Evolutionary conservation across 192 early-diverging fungal genomes (phyloP).

Genomic region (Coemansia sp.): DNA sequence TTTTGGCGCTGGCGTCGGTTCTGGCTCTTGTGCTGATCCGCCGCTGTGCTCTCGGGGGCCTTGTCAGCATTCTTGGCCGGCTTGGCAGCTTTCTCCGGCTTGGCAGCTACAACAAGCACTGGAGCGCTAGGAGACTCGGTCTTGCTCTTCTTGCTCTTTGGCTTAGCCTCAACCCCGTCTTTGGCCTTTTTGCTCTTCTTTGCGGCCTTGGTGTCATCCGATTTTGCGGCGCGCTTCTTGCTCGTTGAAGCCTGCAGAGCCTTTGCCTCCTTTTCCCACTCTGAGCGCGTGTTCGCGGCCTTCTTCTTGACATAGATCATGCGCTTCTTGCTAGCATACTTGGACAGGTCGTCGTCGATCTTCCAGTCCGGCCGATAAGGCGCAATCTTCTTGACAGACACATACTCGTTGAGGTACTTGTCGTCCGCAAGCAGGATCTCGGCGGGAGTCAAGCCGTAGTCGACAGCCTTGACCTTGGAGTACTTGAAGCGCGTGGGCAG

Average conservation of each 20-base stretch:
- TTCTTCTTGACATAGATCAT: conserved; percentile 52
- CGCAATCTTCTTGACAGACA: conserved; percentile 84
- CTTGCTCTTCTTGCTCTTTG: conserved; percentile 29
- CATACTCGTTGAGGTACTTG: conserved; percentile 77
- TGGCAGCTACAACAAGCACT: neutral
- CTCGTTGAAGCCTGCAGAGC: conserved; percentile 20
- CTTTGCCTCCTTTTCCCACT: conserved; percentile 31
- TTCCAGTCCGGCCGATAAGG: conserved; percentile 68
- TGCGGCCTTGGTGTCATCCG: conserved; percentile 7
- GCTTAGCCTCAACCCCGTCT: conserved; percentile 6
- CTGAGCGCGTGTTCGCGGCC: conserved; percentile 15
- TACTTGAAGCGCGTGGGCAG: conserved; percentile 91
- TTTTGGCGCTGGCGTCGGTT: conserved; percentile 49
- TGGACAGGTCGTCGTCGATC: conserved; percentile 49
- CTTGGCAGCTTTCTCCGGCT: neutral
- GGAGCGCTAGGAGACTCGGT: neutral
- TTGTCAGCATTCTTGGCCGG: conserved; percentile 2
- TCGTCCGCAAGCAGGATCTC: conserved; percentile 93
- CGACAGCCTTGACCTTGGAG: conserved; percentile 71
- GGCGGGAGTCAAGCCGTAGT: conserved; percentile 74
- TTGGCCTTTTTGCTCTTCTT: conserved; percentile 41
- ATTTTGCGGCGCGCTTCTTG: conserved; percentile 35
- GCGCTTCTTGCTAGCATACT: conserved; percentile 61
- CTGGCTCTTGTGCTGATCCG: conserved; percentile 11
- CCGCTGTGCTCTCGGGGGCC: neutral